Percentiles rank a stretch among this genome's conserved stretches.
phyloP scores from a whole-genome alignment of 2,329 filamentous ascomycete genomes.

The Alternaria sp. region DNA sequence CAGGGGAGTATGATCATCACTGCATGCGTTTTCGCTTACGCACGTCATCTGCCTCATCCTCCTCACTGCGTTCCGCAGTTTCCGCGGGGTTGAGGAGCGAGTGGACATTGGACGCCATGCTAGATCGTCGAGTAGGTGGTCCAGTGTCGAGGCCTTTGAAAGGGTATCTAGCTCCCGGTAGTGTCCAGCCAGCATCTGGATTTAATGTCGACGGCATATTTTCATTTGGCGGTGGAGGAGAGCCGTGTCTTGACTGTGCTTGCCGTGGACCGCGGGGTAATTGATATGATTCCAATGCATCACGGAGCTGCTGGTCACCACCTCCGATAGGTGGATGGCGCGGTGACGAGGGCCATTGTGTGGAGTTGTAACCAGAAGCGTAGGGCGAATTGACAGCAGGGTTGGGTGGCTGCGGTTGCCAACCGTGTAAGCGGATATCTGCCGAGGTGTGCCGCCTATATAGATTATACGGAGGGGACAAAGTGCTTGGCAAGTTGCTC shows the following conservation, averaged over 20 bases:
- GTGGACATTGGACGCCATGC: constrained; percentile 74
- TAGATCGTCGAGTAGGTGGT: constrained; percentile 70
- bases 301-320: constrained; percentile 72
- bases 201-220: constrained; percentile 57
- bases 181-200: constrained; percentile 63
- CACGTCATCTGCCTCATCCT: constrained; percentile 67
- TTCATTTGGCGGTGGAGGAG: constrained; percentile 59
- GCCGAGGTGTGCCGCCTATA: constrained; percentile 90
- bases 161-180: constrained; percentile 58
- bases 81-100: constrained; percentile 72
- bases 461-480: constrained; percentile 69
- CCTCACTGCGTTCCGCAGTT: constrained; percentile 69
- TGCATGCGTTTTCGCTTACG: constrained; percentile 63
- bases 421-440: constrained; percentile 78
- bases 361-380: constrained; percentile 65
- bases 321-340: constrained; percentile 53
- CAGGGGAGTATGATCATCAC: constrained; percentile 18
- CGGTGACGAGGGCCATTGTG: constrained; percentile 72
- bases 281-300: constrained; percentile 75
- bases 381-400: constrained; percentile 67
- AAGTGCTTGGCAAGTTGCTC: constrained; percentile 47
- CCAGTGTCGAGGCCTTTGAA: constrained; percentile 60
- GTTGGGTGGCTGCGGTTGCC: constrained; percentile 63
- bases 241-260: constrained; percentile 59
- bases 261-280: constrained; percentile 61